Conservation (phyloP, 352 stramenopile genomes). For the Phytophthora agathidicida region DNA sequence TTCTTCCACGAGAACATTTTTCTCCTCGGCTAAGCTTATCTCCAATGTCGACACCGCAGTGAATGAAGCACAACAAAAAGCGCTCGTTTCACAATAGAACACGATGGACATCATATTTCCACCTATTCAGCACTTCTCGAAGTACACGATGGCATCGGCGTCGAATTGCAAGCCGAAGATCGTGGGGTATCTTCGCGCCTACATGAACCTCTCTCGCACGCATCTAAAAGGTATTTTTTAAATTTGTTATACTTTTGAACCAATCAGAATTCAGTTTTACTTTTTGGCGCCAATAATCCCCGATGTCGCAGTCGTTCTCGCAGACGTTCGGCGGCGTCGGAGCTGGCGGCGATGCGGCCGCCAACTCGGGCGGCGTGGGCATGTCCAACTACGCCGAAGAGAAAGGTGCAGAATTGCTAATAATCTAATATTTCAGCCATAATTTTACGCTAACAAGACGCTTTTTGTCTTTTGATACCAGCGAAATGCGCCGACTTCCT, state of each 20-base stretch:
- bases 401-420: slow-evolving; percentile 20
- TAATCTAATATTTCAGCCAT: background rate
- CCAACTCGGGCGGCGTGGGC: slow-evolving; percentile 27
- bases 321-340: slow-evolving; percentile 22
- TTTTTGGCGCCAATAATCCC: too few species aligned
- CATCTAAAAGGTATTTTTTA: too few species aligned
- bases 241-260: too few species aligned
- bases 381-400: slow-evolving; percentile 45
- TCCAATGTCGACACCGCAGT: slow-evolving; percentile 25
- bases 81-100: slow-evolving; percentile 3
- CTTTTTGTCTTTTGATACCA: slow-evolving; percentile 15
- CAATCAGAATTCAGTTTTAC: too few species aligned
- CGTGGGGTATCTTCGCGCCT: slow-evolving; percentile 5
- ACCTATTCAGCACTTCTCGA: slow-evolving; percentile 7
- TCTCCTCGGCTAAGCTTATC: slow-evolving; percentile 5
- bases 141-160: slow-evolving; percentile 23
- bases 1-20: slow-evolving; percentile 14
- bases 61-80: slow-evolving; percentile 15
- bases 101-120: slow-evolving; percentile 1
- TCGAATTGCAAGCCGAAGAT: slow-evolving; percentile 21
- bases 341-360: slow-evolving; percentile 6
- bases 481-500: slow-evolving; percentile 84
- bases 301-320: slow-evolving; percentile 27
- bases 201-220: slow-evolving; percentile 20
- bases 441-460: background rate